These are phyloP conservation scores for Fraxinus nigra DNA, from an alignment of 305 asterid species.

Conservation along the genomic window DNA sequence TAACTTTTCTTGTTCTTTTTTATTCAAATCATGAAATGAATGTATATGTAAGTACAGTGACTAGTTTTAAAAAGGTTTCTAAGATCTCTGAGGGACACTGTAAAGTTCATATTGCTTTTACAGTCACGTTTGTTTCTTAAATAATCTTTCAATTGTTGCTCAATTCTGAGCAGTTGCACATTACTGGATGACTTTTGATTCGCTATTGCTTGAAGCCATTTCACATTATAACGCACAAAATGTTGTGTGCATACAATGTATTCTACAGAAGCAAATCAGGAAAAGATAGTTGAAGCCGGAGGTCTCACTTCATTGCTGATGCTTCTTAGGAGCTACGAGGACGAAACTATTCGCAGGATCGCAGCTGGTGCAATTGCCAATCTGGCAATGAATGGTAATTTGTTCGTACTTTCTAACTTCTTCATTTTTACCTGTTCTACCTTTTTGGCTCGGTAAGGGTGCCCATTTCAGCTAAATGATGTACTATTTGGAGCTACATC, in stretches of 20 bases:
- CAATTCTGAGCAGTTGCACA: constrained; percentile 4
- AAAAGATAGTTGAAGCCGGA: constrained; percentile 96
- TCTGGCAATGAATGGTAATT: constrained; percentile 96
- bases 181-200: background rate
- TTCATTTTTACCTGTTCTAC: background rate
- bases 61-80: background rate
- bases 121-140: background rate
- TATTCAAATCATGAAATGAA: background rate
- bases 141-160: background rate
- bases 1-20: constrained; percentile 10
- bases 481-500: constrained; percentile 11
- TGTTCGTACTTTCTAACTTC: background rate
- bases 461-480: constrained; percentile 6
- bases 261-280: constrained; percentile 81
- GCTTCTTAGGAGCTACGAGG: constrained; percentile 90
- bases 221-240: constrained; percentile 13
- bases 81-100: background rate
- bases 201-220: background rate
- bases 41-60: background rate
- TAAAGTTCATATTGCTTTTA: background rate
- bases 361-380: constrained; percentile 99
- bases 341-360: constrained; percentile 93
- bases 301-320: constrained; percentile 90
- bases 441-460: background rate
- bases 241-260: constrained; percentile 9